These are phyloP conservation scores for Trichoderma arundinaceum DNA, from an alignment of 2,329 filamentous ascomycete species.

Conservation along the genomic window DNA sequence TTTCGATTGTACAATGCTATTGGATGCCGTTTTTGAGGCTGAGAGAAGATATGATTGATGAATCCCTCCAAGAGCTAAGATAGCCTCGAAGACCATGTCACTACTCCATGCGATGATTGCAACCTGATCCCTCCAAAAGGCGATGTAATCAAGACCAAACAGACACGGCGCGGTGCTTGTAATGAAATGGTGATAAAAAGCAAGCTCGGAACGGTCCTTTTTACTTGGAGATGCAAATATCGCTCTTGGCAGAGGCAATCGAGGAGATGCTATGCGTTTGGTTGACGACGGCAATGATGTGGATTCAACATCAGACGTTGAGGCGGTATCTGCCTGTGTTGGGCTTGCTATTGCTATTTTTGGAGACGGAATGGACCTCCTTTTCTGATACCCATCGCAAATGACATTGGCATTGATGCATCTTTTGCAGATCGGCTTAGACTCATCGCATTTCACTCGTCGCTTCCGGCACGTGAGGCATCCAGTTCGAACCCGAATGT, in stretches of 20 bases:
- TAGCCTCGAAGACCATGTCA: background rate
- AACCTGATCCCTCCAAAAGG: background rate
- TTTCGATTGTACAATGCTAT: background rate
- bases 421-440: background rate
- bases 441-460: conserved; percentile 1
- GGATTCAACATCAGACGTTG: background rate
- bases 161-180: background rate
- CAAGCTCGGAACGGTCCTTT: background rate
- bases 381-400: conserved; percentile 4
- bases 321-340: background rate
- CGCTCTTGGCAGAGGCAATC: background rate
- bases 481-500: background rate
- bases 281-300: background rate
- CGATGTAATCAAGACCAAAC: background rate
- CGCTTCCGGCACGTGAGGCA: background rate
- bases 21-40: background rate
- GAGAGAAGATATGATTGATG: background rate
- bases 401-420: conserved; percentile 6
- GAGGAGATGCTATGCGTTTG: background rate
- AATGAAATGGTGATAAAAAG: background rate
- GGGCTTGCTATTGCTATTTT: background rate
- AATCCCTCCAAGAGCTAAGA: background rate
- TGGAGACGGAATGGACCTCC: background rate
- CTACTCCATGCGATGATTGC: background rate
- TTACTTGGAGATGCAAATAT: background rate